Evolutionary conservation across 768 basidiomycete species (phyloP).

Genomic region (Lentinula aciculospora): DNA sequence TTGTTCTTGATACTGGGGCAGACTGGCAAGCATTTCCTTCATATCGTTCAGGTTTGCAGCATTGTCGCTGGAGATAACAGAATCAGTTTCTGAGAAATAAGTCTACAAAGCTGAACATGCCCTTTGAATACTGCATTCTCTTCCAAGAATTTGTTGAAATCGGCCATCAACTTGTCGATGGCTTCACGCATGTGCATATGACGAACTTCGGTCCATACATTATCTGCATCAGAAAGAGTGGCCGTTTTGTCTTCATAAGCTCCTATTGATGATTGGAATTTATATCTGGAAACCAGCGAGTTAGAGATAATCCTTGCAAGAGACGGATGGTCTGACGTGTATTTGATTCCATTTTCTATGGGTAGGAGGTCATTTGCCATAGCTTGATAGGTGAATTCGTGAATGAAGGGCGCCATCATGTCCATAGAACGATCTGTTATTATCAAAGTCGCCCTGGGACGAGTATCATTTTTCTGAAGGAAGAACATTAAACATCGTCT

Average conservation of each 20-base stretch:
- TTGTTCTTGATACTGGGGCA: conserved; percentile 94
- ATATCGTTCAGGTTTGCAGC: conserved; percentile 92
- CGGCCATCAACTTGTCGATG: conserved; percentile 92
- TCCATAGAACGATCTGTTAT: conserved; percentile 98
- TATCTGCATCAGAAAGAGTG: conserved; percentile 78
- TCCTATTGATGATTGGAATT: conserved; percentile 87
- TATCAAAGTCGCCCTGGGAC: conserved; percentile 77
- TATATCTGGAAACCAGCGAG: conserved; percentile 54
- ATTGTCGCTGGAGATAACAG: conserved; percentile 41
- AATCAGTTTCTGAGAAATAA: not conserved
- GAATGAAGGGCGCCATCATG: conserved; percentile 80
- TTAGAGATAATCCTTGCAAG: not conserved
- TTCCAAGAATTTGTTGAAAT: conserved; percentile 91
- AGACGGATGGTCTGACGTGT: conserved; percentile 54
- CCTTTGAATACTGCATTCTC: conserved; percentile 95
- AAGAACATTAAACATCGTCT: not conserved
- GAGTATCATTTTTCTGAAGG: conserved; percentile 50
- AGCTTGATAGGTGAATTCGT: conserved; percentile 99
- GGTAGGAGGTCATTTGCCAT: conserved; percentile 95
- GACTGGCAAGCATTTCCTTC: conserved; percentile 96
- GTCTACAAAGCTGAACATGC: conserved; percentile 31
- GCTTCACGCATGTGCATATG: conserved; percentile 99
- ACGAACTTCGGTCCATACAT: conserved; percentile 87
- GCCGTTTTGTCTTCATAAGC: conserved; percentile 86
- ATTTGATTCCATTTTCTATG: conserved; percentile 81